Conservation (phyloP, 306 rosid species). For the Dalbergia cultrata region DNA sequence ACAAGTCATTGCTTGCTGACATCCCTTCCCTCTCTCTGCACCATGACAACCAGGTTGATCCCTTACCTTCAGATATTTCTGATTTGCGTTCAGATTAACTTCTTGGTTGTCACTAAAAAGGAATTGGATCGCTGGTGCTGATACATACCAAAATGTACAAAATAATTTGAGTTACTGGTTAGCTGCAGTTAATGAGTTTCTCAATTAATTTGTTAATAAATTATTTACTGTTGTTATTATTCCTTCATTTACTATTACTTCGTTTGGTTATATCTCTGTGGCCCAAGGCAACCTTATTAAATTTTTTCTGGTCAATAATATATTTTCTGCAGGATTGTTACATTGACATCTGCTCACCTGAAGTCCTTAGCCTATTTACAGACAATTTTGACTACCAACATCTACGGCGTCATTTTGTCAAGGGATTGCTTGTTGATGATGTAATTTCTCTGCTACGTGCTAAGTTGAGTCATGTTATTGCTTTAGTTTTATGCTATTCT, state of each 20-base stretch:
- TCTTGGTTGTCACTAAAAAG: background rate
- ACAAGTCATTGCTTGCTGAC: constrained; percentile 75
- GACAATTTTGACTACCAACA: constrained; percentile 99
- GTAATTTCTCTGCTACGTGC: constrained; percentile 55
- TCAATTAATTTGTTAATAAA: constrained; percentile 1
- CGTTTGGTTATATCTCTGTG: constrained; percentile 13
- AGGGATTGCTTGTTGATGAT: constrained; percentile 96
- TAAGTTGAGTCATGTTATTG: constrained; percentile 35
- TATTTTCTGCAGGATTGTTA: constrained; percentile 88
- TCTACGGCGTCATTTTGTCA: constrained; percentile 95
- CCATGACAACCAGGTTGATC: constrained; percentile 86
- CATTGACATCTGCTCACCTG: constrained; percentile 94
- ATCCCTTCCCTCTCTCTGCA: constrained; percentile 84
- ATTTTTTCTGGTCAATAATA: constrained; percentile 23
- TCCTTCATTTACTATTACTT: constrained; percentile 8
- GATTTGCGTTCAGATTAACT: constrained; percentile 42
- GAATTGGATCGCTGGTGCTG: constrained; percentile 14
- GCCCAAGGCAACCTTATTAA: constrained; percentile 15
- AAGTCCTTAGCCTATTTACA: constrained; percentile 95
- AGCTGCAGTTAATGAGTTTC: constrained; percentile 14
- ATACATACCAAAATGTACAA: background rate
- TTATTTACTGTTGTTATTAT: constrained; percentile 19
- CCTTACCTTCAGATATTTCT: constrained; percentile 40
- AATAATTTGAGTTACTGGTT: constrained; percentile 18
- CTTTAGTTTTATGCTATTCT: constrained; percentile 18